Evolutionary conservation across 805 yeast genomes (phyloP).

Genomic region (Kodamaea laetipori): DNA sequence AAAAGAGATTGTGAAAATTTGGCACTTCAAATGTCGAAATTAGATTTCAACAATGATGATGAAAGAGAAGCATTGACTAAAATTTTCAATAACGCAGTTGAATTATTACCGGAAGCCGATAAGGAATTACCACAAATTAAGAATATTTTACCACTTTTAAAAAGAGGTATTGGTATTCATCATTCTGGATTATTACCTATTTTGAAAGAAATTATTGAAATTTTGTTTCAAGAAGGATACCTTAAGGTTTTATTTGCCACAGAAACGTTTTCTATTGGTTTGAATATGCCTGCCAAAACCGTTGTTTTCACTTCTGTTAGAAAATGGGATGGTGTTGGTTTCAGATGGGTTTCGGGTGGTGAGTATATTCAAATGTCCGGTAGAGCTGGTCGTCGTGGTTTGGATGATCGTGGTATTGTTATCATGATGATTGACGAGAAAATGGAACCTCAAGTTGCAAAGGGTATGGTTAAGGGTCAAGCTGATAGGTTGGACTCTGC

Average conservation of each 20-base stretch:
- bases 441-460: constrained; percentile 99
- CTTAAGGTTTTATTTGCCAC: constrained; percentile 95
- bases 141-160: constrained; percentile 82
- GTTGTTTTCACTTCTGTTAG: constrained; percentile 97
- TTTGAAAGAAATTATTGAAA: constrained; percentile 91
- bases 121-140: constrained; percentile 93
- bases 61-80: constrained; percentile 90
- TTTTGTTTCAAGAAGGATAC: constrained; percentile 94
- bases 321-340: constrained; percentile 97
- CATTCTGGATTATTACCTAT: constrained; percentile 96
- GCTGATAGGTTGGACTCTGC: constrained; percentile 98
- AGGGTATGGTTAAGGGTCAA: constrained; percentile 99
- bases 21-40: constrained; percentile 92
- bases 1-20: constrained; percentile 95
- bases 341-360: constrained; percentile 99
- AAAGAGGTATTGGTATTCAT: constrained; percentile 97
- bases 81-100: constrained; percentile 88
- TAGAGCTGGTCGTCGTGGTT: constrained; percentile 99
- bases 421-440: constrained; percentile 99
- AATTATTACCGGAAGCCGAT: constrained; percentile 84
- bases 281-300: constrained; percentile 99
- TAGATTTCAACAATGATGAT: constrained; percentile 91
- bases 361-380: constrained; percentile 99
- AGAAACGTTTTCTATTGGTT: constrained; percentile 96
- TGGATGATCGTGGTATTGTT: constrained; percentile 98